Evolutionary conservation across 164 flowering plant species (phyloP), one percentile per base, ranked within the genome.

Genomic region (Magnolia changhungtana): DNA sequence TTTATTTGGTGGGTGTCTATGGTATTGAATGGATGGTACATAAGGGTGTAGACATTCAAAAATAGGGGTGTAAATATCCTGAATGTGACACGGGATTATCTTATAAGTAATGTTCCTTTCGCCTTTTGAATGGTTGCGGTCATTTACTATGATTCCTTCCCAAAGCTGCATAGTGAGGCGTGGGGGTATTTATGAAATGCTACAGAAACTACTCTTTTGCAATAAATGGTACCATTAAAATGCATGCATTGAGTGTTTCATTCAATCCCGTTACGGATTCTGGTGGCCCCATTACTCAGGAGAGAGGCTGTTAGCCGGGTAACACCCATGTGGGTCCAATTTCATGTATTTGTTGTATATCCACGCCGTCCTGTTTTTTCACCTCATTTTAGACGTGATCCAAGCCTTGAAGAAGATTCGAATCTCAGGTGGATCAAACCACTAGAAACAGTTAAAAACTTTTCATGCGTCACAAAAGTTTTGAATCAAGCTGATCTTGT

Each of bases 261-360:
- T 31, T 68, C 45, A 68, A 5, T 37, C 50, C 71, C 9, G 16
- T 31, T 1, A 1, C n/a, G 9, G 71, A 31, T 13, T 29, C 31
- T 68, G 71, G 71, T 68, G 71, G 50, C 71, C 29, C 8, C 71
- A 68, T 68, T 27, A 68, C 18, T 37, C 50, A 31, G 4, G 45
- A 37, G 45, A 37, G 45, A 37, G 29, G 29, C 29, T 27, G 29
- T 27, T 1, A 27, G 29, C 29, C 29, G 1, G 29, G 29, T 27
- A 27, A 27, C 29, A 27, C 2, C 29, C 29, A 27, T 27, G 29
- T 27, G 29, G 29, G 29, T 1, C 29, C 29, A 27, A 27, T 27
- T 27, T 27, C 2, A 27, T 27, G 29, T 27, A 27, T 27, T 27
- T 27, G 29, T 27, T 27, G 29, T 27, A 27, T 27, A 27, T 27